A percentile compares a stretch with the other conserved stretches of the same genome.
phyloP scores from a whole-genome alignment of 345 rosid genomes.

The Brassica cretica region DNA sequence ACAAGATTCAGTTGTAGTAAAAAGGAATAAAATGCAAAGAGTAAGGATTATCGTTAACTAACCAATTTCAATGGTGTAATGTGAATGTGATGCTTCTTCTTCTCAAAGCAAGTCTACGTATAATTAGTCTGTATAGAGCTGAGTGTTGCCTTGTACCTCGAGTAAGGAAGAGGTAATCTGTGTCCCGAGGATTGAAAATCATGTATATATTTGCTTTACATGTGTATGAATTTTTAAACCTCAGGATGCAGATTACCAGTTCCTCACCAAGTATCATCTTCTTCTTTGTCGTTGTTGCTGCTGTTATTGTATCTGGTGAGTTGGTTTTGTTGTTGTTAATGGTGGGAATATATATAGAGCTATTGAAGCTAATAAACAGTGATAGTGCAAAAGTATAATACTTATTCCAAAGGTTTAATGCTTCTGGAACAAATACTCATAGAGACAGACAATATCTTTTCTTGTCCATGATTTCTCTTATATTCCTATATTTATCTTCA shows the following conservation, averaged over 20 bases:
- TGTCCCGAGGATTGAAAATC: conserved; percentile 39
- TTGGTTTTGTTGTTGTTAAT: conserved; percentile 3
- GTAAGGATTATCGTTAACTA: neutral
- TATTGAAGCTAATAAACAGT: conserved; percentile 23
- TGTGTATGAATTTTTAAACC: conserved; percentile 29
- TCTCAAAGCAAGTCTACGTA: neutral
- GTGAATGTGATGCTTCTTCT: conserved; percentile 6
- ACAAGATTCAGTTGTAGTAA: neutral
- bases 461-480: conserved; percentile 30
- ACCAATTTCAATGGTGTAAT: neutral
- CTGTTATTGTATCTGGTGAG: neutral
- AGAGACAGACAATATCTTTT: conserved; percentile 19
- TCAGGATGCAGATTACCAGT: conserved; percentile 44
- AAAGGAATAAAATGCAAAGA: neutral
- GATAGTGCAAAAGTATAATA: conserved; percentile 34
- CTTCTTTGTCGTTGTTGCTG: neutral
- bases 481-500: conserved; percentile 12
- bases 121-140: neutral
- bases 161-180: conserved; percentile 39
- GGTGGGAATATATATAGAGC: conserved; percentile 22
- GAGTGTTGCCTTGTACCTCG: neutral
- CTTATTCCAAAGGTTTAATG: conserved; percentile 40
- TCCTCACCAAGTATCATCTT: conserved; percentile 28
- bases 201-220: neutral
- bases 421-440: conserved; percentile 38